Evolutionary conservation across 1,284 basidiomycete species (phyloP).

Genomic region (Ustilago vetiveriae): DNA sequence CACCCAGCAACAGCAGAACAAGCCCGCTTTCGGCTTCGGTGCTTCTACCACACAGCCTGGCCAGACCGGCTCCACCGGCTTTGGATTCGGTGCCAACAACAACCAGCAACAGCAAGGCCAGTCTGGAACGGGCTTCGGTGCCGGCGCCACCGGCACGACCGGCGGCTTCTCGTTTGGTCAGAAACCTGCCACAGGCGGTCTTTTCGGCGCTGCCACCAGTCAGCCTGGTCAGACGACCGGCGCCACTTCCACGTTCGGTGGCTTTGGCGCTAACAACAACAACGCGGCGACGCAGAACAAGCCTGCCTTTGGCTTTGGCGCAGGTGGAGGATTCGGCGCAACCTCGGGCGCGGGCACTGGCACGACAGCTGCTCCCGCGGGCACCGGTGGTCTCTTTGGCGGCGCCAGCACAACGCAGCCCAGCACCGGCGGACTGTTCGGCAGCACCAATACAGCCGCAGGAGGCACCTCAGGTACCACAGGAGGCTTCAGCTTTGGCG

Average conservation of each 20-base stretch:
- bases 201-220: constrained; percentile 70
- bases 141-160: constrained; percentile 32
- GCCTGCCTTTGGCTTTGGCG: constrained; percentile 62
- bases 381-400: constrained; percentile 69
- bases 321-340: constrained; percentile 44
- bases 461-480: constrained; percentile 24
- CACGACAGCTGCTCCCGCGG: constrained; percentile 48
- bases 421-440: constrained; percentile 47
- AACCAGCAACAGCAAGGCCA: constrained; percentile 29
- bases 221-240: constrained; percentile 48
- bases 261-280: constrained; percentile 52
- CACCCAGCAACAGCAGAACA: constrained; percentile 48
- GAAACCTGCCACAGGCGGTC: constrained; percentile 65
- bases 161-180: constrained; percentile 54
- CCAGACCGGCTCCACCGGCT: constrained; percentile 41
- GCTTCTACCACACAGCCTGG: constrained; percentile 33
- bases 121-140: constrained; percentile 41
- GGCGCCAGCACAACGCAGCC: constrained; percentile 51
- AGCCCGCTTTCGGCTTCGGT: constrained; percentile 55
- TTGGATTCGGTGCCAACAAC: constrained; percentile 48
- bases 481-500: constrained; percentile 52
- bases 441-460: constrained; percentile 22
- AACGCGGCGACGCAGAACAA: constrained; percentile 49
- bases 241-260: constrained; percentile 53
- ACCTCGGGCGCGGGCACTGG: constrained; percentile 32